phyloP scores from a whole-genome alignment of 495 filamentous ascomycete genomes.

The Hyaloscypha variabilis region DNA sequence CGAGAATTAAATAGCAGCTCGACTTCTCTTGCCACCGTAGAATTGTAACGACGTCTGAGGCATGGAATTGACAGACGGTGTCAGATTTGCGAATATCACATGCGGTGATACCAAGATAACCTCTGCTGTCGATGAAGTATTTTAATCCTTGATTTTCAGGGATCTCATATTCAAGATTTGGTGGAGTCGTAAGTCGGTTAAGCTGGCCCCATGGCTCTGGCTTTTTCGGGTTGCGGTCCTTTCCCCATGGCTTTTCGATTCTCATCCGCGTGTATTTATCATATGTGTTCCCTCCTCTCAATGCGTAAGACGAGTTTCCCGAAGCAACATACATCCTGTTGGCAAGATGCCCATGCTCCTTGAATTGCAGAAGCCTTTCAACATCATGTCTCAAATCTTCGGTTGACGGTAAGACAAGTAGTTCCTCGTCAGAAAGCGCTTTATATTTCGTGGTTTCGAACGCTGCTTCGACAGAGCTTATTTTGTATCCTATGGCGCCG shows the following conservation, averaged over 20 bases:
- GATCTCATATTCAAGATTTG: neutral
- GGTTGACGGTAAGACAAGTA: neutral
- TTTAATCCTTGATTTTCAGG: neutral
- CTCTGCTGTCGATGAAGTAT: conserved; percentile 4
- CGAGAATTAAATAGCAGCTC: neutral
- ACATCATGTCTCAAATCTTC: neutral
- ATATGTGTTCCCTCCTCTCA: neutral
- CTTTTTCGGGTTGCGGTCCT: neutral
- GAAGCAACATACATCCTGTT: neutral
- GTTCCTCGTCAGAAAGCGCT: neutral
- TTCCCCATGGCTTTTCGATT: neutral
- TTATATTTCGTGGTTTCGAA: neutral
- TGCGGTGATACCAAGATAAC: neutral
- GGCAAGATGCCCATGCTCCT: neutral
- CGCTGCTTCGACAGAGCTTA: neutral
- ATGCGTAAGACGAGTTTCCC: neutral
- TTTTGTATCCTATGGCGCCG: neutral
- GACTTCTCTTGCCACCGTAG: neutral
- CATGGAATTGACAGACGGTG: neutral
- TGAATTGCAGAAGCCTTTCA: neutral
- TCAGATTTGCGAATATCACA: neutral
- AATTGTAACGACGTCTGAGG: neutral
- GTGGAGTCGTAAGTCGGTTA: neutral
- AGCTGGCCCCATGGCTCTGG: neutral
- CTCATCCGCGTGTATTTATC: neutral